These are phyloP conservation scores for Sideroxylon spinosum DNA, from an alignment of 179 eudicot species.

Conservation along the genomic window DNA sequence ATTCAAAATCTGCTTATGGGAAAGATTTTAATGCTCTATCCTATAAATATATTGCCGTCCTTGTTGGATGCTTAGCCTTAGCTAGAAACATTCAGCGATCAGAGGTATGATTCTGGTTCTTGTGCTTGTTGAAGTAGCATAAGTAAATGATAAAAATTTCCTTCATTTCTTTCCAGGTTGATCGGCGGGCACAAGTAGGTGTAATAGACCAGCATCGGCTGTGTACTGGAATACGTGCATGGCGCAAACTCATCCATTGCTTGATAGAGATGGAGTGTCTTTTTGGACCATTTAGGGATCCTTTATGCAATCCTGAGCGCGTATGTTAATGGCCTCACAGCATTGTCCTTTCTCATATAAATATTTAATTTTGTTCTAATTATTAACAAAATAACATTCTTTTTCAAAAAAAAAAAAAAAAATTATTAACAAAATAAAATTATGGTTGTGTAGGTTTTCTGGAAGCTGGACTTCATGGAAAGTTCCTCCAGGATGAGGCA, in stretches of 20 bases:
- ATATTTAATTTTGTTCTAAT: slow-evolving; percentile 4
- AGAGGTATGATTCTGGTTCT: slow-evolving; percentile 51
- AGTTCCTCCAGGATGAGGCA: slow-evolving; percentile 92
- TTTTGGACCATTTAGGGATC: slow-evolving; percentile 69
- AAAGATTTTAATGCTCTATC: slow-evolving; percentile 93
- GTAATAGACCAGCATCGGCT: slow-evolving; percentile 55
- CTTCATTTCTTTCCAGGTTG: slow-evolving; percentile 49
- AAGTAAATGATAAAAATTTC: not conserved
- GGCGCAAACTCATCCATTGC: slow-evolving; percentile 94
- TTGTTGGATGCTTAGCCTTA: slow-evolving; percentile 94
- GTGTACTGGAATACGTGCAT: slow-evolving; percentile 75
- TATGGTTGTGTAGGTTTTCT: slow-evolving; percentile 61
- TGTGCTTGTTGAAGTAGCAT: slow-evolving; percentile 5
- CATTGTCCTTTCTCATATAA: not conserved
- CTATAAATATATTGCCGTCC: slow-evolving; percentile 89
- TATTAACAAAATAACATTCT: not conserved
- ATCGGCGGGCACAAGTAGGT: slow-evolving; percentile 81
- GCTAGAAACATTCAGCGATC: slow-evolving; percentile 96
- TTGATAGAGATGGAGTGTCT: slow-evolving; percentile 81
- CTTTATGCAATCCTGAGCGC: slow-evolving; percentile 53
- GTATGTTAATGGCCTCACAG: slow-evolving; percentile 39
- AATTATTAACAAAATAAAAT: not conserved
- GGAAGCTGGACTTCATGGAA: slow-evolving; percentile 93
- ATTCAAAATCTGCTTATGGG: slow-evolving; percentile 79
- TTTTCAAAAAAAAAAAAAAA: too few species aligned